These are phyloP conservation scores for Schwanniomyces polymorphus DNA, from an alignment of 805 yeast species.

Conservation along the genomic window DNA sequence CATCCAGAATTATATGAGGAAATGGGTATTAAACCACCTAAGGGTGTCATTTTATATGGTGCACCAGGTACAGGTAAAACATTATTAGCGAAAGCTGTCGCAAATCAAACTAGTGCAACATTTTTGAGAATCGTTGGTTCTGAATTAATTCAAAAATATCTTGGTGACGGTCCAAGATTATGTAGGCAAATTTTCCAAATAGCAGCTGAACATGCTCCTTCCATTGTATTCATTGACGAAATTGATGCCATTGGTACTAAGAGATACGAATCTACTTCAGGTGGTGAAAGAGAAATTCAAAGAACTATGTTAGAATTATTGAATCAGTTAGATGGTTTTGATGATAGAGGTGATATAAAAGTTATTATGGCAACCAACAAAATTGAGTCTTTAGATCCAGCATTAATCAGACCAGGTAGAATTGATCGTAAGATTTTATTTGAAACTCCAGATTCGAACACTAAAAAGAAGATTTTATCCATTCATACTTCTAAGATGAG, in stretches of 20 bases:
- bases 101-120: conserved; percentile 96
- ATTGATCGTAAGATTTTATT: conserved; percentile 94
- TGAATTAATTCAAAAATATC: conserved; percentile 92
- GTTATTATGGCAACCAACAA: conserved; percentile 98
- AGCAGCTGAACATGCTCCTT: conserved; percentile 96
- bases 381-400: conserved; percentile 92
- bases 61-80: conserved; percentile 99
- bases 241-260: conserved; percentile 99
- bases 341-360: conserved; percentile 95
- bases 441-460: conserved; percentile 92
- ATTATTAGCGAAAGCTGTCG: conserved; percentile 93
- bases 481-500: conserved; percentile 95
- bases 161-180: conserved; percentile 97
- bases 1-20: conserved; percentile 97
- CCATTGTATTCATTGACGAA: conserved; percentile 98
- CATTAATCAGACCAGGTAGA: conserved; percentile 94
- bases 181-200: conserved; percentile 93
- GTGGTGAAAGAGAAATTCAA: conserved; percentile 97
- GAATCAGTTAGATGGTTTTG: conserved; percentile 95
- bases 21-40: conserved; percentile 98
- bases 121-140: conserved; percentile 96
- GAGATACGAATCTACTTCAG: conserved; percentile 94
- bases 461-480: conserved; percentile 87
- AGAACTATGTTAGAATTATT: conserved; percentile 95
- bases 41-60: conserved; percentile 95